Evolutionary conservation across 768 basidiomycete genomes (phyloP).

Genomic region (Hericium alpestre): DNA sequence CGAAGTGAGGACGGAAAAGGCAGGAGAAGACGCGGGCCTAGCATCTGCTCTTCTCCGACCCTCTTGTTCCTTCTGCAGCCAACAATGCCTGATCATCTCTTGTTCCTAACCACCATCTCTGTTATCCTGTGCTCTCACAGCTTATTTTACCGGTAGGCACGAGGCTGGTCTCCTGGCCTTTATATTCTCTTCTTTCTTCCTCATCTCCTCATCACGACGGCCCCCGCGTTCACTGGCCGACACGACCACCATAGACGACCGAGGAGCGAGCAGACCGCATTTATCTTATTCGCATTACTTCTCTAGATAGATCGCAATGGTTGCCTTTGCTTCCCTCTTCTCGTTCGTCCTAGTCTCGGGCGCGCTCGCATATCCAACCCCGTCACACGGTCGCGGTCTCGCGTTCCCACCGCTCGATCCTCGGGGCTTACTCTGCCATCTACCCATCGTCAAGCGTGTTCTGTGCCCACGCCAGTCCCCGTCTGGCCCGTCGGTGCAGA

Average conservation of each 20-base stretch:
- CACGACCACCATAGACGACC: background rate
- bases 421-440: slow-evolving; percentile 31
- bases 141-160: background rate
- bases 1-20: background rate
- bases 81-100: background rate
- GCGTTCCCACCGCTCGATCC: background rate
- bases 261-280: slow-evolving; percentile 1
- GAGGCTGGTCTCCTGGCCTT: background rate
- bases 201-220: background rate
- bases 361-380: slow-evolving; percentile 22
- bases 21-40: background rate
- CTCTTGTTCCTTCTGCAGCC: background rate
- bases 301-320: slow-evolving; percentile 19
- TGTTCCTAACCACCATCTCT: background rate
- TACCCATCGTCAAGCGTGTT: slow-evolving; percentile 31
- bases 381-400: slow-evolving; percentile 1
- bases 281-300: slow-evolving; percentile 3
- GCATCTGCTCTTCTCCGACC: slow-evolving; percentile 18
- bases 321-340: slow-evolving; percentile 24
- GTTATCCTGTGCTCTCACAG: no score
- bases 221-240: background rate
- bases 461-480: slow-evolving; percentile 31
- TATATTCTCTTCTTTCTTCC: background rate
- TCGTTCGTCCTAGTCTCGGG: slow-evolving; percentile 22
- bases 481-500: slow-evolving; percentile 24